These are phyloP conservation scores for Pythium folliculosum DNA, from an alignment of 352 stramenopile genomes.

Conservation along the genomic window DNA sequence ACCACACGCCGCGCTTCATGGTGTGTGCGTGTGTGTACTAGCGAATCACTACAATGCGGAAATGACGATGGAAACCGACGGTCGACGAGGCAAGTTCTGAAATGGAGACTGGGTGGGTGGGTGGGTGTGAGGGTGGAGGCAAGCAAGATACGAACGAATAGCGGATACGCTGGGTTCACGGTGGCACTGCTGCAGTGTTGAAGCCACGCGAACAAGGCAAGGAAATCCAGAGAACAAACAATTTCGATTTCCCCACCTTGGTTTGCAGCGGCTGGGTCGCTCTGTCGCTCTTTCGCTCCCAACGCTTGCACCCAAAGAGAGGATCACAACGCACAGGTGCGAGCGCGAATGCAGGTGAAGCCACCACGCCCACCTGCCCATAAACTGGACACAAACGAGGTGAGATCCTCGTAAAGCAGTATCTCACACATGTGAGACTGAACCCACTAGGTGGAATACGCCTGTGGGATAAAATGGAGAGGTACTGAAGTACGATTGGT, in stretches of 20 bases:
- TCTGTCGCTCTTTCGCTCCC: neutral
- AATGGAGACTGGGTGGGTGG: constrained; percentile 4
- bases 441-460: too few relatives aligned
- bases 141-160: neutral
- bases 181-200: neutral
- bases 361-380: constrained; percentile 17
- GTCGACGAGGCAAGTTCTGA: constrained; percentile 4
- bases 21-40: neutral
- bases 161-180: neutral
- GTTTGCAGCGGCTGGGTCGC: too few relatives aligned
- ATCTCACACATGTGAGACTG: neutral
- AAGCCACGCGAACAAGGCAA: neutral
- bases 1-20: constrained; percentile 35
- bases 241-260: too few relatives aligned
- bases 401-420: constrained; percentile 8
- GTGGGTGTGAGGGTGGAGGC: too few relatives aligned
- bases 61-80: neutral
- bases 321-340: neutral
- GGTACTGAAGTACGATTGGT: constrained; percentile 15
- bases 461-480: neutral
- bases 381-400: constrained; percentile 24
- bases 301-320: constrained; percentile 9
- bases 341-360: constrained; percentile 10
- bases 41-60: too few relatives aligned
- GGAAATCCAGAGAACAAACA: constrained; percentile 1